Evolutionary conservation across 306 rosid species (phyloP).

Genomic region (Neltuma alba): DNA sequence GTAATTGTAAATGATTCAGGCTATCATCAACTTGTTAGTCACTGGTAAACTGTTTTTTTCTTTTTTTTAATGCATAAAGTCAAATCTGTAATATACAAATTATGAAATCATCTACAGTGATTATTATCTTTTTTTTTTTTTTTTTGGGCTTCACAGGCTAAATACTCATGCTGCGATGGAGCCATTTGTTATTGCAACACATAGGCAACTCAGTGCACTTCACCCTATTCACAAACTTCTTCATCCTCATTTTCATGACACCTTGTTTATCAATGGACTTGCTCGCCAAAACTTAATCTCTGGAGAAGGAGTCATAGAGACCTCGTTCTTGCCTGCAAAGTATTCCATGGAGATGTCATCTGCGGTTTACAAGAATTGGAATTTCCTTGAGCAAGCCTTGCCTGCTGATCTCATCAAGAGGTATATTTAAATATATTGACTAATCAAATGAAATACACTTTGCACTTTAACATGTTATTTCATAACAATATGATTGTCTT

Average conservation of each 20-base stretch:
- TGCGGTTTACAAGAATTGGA: slow-evolving; percentile 44
- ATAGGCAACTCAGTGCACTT: slow-evolving; percentile 43
- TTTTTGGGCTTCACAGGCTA: slow-evolving; percentile 52
- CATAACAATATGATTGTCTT: no score
- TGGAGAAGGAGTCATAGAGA: slow-evolving; percentile 44
- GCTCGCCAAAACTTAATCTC: slow-evolving; percentile 44
- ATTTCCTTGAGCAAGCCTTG: slow-evolving; percentile 46
- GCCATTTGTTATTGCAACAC: slow-evolving; percentile 56
- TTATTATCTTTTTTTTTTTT: no score
- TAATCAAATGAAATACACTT: no score
- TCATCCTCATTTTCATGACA: slow-evolving; percentile 49
- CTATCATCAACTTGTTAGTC: slow-evolving; percentile 72
- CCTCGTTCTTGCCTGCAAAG: slow-evolving; percentile 37
- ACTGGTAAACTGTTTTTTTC: no score
- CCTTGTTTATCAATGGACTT: slow-evolving; percentile 47
- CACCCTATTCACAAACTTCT: slow-evolving; percentile 47
- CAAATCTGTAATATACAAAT: no score
- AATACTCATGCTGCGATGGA: slow-evolving; percentile 77
- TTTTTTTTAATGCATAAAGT: no score
- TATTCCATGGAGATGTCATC: slow-evolving; percentile 48
- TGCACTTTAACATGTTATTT: no score
- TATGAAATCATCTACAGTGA: background rate
- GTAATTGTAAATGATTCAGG: slow-evolving; percentile 72
- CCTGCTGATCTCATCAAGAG: slow-evolving; percentile 53
- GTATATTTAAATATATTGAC: slow-evolving; percentile 3